phyloP scores from a whole-genome alignment of 805 yeast genomes.

The Diddensiella caesifluorescens region DNA sequence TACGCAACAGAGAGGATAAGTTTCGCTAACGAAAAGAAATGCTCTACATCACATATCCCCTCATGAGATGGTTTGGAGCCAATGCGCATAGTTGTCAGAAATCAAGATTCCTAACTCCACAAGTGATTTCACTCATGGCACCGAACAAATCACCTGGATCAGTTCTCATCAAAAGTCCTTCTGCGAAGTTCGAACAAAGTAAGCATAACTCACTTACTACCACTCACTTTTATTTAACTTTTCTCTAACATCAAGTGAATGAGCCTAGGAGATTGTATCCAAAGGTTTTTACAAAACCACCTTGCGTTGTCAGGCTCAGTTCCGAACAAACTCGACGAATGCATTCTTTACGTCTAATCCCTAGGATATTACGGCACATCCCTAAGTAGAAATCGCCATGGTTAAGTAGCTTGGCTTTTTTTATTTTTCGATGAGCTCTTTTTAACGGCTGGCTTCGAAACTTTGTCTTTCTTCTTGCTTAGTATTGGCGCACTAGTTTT shows the following conservation, averaged over 20 bases:
- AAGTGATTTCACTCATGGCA: background rate
- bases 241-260: too few species aligned
- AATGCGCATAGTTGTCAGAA: too few species aligned
- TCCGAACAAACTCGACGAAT: too few species aligned
- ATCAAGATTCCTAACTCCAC: conserved; percentile 2
- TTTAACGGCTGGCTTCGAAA: background rate
- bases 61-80: background rate
- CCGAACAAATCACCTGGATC: too few species aligned
- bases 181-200: background rate
- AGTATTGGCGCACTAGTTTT: conserved; percentile 4
- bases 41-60: background rate
- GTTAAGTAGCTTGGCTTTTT: too few species aligned
- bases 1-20: background rate
- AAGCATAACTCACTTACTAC: too few species aligned
- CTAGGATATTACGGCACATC: too few species aligned
- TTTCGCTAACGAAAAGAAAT: background rate
- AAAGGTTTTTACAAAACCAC: conserved; percentile 3
- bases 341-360: too few species aligned
- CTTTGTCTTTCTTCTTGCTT: background rate
- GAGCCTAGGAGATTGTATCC: conserved; percentile 3
- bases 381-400: too few species aligned
- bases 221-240: too few species aligned
- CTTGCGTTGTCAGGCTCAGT: background rate
- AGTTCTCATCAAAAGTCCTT: too few species aligned
- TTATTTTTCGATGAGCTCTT: background rate